phyloP scores from a whole-genome alignment of 176 grass and related monocot species.

The Puya raimondii region DNA sequence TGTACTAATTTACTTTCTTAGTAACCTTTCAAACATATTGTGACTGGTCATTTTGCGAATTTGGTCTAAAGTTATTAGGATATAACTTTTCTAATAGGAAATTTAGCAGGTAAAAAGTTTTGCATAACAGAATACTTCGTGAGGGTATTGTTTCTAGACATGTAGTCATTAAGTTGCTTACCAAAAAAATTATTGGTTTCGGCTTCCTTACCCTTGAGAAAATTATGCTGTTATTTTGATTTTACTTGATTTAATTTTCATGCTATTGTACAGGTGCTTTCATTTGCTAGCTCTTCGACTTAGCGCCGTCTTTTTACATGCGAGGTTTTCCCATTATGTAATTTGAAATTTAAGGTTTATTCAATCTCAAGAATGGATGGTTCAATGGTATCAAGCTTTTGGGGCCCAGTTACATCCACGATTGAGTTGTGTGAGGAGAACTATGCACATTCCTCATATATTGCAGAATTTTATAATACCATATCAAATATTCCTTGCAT shows the following conservation, averaged over 20 bases:
- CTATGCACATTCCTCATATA: slow-evolving; percentile 53
- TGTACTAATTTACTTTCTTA: background rate
- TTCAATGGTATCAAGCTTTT: slow-evolving; percentile 65
- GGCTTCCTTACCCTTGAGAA: background rate
- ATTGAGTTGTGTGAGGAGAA: slow-evolving; percentile 71
- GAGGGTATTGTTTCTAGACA: too few species aligned
- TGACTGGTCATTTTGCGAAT: background rate
- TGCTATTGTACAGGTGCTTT: background rate
- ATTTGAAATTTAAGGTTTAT: slow-evolving; percentile 1
- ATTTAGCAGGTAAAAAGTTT: background rate
- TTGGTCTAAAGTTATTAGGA: background rate
- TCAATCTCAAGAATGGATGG: slow-evolving; percentile 40
- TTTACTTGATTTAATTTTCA: background rate
- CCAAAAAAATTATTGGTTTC: background rate
- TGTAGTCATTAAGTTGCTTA: too few species aligned
- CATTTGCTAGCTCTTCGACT: background rate
- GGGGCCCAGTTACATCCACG: slow-evolving; percentile 74
- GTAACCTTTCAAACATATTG: background rate
- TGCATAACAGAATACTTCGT: background rate
- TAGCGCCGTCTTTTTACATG: background rate
- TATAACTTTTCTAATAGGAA: background rate
- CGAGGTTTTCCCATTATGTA: background rate
- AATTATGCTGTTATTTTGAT: background rate
- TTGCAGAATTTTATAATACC: slow-evolving; percentile 82
- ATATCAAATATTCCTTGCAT: slow-evolving; percentile 63